A percentile compares a stretch with the other conserved stretches of the same genome.
Conservation (phyloP, 768 basidiomycete species). For the Amanita inopinata region DNA sequence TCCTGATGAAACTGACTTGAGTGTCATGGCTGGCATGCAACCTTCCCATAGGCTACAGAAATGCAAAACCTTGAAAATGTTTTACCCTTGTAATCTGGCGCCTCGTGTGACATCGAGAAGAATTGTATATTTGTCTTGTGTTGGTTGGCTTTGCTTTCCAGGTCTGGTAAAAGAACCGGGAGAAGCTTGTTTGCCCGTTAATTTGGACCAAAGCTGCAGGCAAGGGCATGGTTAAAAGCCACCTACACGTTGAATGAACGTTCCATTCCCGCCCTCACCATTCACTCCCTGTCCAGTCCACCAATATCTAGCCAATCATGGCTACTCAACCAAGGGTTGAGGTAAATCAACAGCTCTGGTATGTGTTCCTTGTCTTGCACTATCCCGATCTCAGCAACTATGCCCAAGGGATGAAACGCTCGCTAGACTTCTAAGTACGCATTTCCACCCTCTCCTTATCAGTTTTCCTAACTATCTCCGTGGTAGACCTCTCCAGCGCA, state of each 20-base stretch:
- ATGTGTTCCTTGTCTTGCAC: slow-evolving; percentile 17
- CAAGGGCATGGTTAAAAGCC: slow-evolving; percentile 35
- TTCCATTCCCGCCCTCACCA: slow-evolving; percentile 31
- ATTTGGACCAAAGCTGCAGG: slow-evolving; percentile 34
- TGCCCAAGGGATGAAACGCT: slow-evolving; percentile 55
- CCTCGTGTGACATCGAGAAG: slow-evolving; percentile 37
- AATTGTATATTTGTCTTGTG: slow-evolving; percentile 28
- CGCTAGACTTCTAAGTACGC: slow-evolving; percentile 46
- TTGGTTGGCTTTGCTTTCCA: slow-evolving; percentile 37
- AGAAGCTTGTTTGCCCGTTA: slow-evolving; percentile 46
- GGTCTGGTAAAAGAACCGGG: slow-evolving; percentile 44
- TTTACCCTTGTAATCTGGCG: slow-evolving; percentile 15
- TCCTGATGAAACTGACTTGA: neutral
- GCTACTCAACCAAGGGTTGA: slow-evolving; percentile 47
- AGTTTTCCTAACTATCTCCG: slow-evolving; percentile 6
- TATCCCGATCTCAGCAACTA: slow-evolving; percentile 13
- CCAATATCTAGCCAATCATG: slow-evolving; percentile 36
- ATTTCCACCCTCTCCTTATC: slow-evolving; percentile 6
- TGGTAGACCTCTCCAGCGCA: slow-evolving; percentile 48
- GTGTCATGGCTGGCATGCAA: slow-evolving; percentile 1
- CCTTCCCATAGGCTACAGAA: slow-evolving; percentile 2
- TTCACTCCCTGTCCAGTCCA: slow-evolving; percentile 17
- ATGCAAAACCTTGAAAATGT: slow-evolving; percentile 15
- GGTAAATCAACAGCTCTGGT: slow-evolving; percentile 60
- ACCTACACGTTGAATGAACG: slow-evolving; percentile 30